Base-by-base conservation (phyloP, 345 rosid species). In the Xanthoceras sorbifolium region DNA sequence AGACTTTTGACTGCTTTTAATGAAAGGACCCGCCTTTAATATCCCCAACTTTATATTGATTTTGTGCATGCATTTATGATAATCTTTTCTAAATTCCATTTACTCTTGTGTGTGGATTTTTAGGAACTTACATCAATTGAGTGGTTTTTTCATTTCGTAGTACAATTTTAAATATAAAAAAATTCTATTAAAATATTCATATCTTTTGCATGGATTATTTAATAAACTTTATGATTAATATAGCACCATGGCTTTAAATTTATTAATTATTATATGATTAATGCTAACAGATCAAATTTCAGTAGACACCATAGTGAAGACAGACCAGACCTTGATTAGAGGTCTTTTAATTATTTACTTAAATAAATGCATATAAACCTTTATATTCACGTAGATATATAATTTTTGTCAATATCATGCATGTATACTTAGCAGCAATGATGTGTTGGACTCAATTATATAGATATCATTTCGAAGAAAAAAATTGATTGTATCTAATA, bases 1-100 rank as follows among this genome's bases (percentile, higher is more conserved):
- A 2, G 70, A 59, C 78, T 65, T 69, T 55, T n/a, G 75, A 48
- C 38, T 76, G 67, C 66, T 71, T 81, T 50, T 72, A 32, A 29
- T 17, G 42, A 26, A 54, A 64, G n/a, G 14, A 64, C 29, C 40
- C n/a, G 62, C 44, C 55, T 69, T 48, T 15, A 28, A 26, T 46
- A 69, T 46, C 23, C 34, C 9, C 46, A 17, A 17, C 57, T 2
- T 28, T 68, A 61, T 61, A 23, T 9, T 3, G 32, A 17, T 25
- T 60, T 25, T 59, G 9, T 59, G 3, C 25, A 10, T 55, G 61
- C 61, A 55, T n/a, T 3, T 55, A 55, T n/a, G 15, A 14, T 46
- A 12, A 46, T 46, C 3, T 46, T 55, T 55, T 18, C 61, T n/a
- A 6, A 55, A 55, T 55, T 20, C 11, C 20, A 55, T 18, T 55